A percentile compares a stretch with the other conserved stretches of the same genome.
Evolutionary conservation across 2,329 filamentous ascomycete species (phyloP).

Genomic region (Lecanoromycetidae sp.): DNA sequence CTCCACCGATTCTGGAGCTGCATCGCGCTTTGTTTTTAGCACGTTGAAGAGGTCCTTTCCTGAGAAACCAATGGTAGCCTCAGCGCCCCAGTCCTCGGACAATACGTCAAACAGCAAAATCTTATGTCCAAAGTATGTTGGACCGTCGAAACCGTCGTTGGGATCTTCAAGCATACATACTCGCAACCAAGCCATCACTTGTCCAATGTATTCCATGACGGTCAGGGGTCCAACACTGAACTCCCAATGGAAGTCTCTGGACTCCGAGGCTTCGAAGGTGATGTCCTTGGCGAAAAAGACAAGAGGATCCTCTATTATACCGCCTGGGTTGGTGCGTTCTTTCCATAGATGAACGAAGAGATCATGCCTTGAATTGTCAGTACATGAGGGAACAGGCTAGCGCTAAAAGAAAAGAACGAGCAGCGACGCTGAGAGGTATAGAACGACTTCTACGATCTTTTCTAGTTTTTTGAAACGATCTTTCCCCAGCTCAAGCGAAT

Average conservation of each 20-base stretch:
- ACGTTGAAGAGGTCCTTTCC: background rate
- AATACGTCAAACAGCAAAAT: background rate
- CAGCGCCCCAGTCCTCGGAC: slow-evolving; percentile 2
- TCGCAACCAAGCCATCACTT: slow-evolving; percentile 30
- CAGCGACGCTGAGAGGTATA: background rate
- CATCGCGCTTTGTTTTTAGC: background rate
- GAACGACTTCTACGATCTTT: background rate
- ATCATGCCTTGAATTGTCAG: slow-evolving; percentile 27
- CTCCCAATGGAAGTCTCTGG: slow-evolving; percentile 10
- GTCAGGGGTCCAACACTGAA: slow-evolving; percentile 21
- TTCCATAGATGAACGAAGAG: slow-evolving; percentile 29
- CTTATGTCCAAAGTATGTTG: background rate
- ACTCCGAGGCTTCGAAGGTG: background rate
- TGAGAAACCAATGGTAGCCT: background rate
- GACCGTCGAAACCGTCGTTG: background rate
- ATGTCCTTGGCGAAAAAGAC: slow-evolving; percentile 7
- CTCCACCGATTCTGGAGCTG: background rate
- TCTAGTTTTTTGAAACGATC: background rate
- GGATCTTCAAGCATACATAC: slow-evolving; percentile 25
- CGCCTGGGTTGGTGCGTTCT: slow-evolving; percentile 25
- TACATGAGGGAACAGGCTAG: slow-evolving; percentile 14
- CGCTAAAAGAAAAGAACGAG: background rate
- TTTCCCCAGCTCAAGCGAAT: background rate
- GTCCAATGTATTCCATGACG: slow-evolving; percentile 30
- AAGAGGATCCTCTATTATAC: slow-evolving; percentile 14